Base-by-base conservation (phyloP, 805 yeast genomes). In the Metschnikowia reukaufii region DNA sequence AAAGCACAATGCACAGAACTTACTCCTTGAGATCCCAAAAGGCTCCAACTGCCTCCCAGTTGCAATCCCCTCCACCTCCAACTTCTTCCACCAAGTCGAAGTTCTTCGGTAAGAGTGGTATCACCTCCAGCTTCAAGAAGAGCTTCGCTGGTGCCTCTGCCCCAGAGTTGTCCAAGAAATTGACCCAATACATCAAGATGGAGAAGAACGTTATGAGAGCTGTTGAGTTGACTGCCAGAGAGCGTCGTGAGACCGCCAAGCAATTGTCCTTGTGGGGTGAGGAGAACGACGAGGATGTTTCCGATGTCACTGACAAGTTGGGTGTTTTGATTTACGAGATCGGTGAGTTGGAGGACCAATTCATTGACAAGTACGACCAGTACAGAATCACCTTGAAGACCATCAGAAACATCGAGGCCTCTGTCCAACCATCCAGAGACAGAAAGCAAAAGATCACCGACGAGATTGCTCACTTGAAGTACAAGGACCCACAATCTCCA, bases 201-300 rank as follows among this genome's bases (percentile, higher is more conserved):
- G 99, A 92, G 77, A 94, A 94, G 81, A 87, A 88, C 70, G 86
- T 92, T 55, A 85, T 91, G 87, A 85, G 97, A 72, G 83, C 96
- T 52, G 79, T 94, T 63, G 98, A 94, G 76, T 78, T 88, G 56
- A 91, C 89, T 50, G 89, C 97, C 59, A 82, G 86, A 62, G 98
- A 94, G 78, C 84, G 97, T 70, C 84, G 91, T 68, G 91, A 86
- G 63, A 97, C 91, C 59, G 99, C 98, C 61, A 91, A 90, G 78
- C 98, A 92, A 77, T 81, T 92, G 68, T 90, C 97, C 30, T 69
- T 85, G 58, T 92, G 99, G 99, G 99, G 99, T 75, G 96, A 88
- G 70, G 95, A 86, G 66, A 90, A 91, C 66, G 98, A 92, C 67
- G 98, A 92, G 63, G 99, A 92, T 63, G 96, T 92, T 47, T 83